Evolutionary conservation across 163 green algal genomes (phyloP), one percentile per base, ranked within the genome.

Genomic region (Scenedesmus sp.): DNA sequence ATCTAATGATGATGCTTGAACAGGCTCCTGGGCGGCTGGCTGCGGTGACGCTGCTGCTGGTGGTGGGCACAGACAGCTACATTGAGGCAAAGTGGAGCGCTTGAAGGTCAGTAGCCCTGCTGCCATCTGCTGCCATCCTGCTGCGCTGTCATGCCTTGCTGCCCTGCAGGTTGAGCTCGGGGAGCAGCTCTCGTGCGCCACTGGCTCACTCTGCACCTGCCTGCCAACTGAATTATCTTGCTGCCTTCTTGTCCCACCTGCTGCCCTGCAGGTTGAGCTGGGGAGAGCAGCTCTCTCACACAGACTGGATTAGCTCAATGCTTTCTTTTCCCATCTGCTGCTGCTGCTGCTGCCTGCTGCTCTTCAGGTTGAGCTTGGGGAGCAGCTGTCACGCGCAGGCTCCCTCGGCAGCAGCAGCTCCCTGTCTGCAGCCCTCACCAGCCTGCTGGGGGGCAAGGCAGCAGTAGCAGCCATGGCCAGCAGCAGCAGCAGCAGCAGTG

Each of bases 361-460:
- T 26, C 23, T 73, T 18, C 82, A 95, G 93, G 93, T 88, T 0
- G 93, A 95, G 92, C 87, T 95, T 8, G 93, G 90, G 23, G 91
- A 94, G 73, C 93, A 93, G 73, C 92, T 96, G 54, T 74, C 82
- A 0, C 88, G 90, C 66, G 91, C 92, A 15, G 94, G 94, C 16
- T 26, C 86, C 3, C 34, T 85, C 3, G 92, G 92, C 6, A 82
- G 86, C 64, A 88, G 88, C 56, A 83, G 74, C 2, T 86, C 76
- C n/a, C 88, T 95, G 59, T 84, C 84, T 3, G 55, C 92, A 18
- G 55, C 73, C 2, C 90, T 95, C 10, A 82, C 91, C 66, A 67
- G n/a, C 23, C 6, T 81, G 5, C 86, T 94, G 20, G 90, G 91
- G 2, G 74, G 94, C 57, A 55, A 86, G 9, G 23, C 74, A 6